Base-by-base conservation (phyloP, 306 rosid species). In the Castanea sativa region DNA sequence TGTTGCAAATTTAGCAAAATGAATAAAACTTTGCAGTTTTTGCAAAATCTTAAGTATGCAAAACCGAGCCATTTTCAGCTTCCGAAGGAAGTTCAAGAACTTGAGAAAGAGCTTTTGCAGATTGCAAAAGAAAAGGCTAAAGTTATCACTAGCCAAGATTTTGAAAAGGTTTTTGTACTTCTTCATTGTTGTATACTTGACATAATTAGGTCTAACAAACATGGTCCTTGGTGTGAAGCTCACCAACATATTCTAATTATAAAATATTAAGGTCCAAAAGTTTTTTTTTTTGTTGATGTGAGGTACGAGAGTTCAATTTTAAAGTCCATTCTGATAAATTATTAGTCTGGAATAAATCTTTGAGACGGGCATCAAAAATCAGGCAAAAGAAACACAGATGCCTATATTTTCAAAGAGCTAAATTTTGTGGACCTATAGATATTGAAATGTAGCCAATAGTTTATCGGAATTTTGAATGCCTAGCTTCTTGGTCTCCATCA, bases 121-220 rank as follows among this genome's bases (percentile, higher is more conserved):
- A 92, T 92, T 65, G 89, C 93, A 7, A 94, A 94, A 87, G 98
- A 94, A 87, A 94, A 94, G 85, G 89, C 88, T 43, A 93, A 90
- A 85, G 91, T 97, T 73, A 94, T 89, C 65, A 91, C 96, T 60
- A 82, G 93, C 89, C 98, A 94, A 86, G 98, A 94, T 82, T 94
- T 90, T 78, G 97, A 94, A 68, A 94, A 94, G 94, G 98, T 94
- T 85, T 33, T 52, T 55, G 38, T 45, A 33, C 15, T 12, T 67
- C 27, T 67, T 33, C 19, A 15, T 35, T 4, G 27, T 67, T 67
- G n/a, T 32, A 9, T 56, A 49, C 30, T 27, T 76, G 29, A 38
- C 20, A 29, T 49, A 25, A 20, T 64, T 64, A 12, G 5, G 69
- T 20, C 13, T 4, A 15, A 7, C 19, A 12, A 76, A 21, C 58